phyloP scores from a whole-genome alignment of 495 filamentous ascomycete species.

The Penicillium arizonense region DNA sequence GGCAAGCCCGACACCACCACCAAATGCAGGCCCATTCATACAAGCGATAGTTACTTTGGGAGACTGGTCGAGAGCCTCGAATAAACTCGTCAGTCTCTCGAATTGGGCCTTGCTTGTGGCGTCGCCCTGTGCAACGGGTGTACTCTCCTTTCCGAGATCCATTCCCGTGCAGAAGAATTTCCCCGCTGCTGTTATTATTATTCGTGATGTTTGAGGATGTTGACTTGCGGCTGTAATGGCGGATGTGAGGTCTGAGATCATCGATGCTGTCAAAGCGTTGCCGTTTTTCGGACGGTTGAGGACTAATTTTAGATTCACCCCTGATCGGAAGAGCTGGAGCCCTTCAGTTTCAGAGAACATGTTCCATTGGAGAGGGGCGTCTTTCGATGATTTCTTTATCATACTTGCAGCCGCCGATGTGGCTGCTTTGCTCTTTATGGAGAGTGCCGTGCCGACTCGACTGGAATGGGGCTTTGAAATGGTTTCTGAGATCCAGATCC shows the following conservation, averaged over 20 bases:
- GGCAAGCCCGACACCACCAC: conserved; percentile 37
- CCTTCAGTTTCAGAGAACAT: conserved; percentile 12
- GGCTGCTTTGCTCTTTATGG: neutral
- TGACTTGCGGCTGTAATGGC: conserved; percentile 16
- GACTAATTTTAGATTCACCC: conserved; percentile 28
- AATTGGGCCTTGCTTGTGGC: conserved; percentile 19
- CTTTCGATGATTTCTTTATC: neutral
- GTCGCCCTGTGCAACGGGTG: conserved; percentile 14
- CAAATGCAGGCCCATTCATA: conserved; percentile 38
- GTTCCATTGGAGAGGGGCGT: conserved; percentile 17
- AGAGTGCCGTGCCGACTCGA: conserved; percentile 31
- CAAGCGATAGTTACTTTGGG: conserved; percentile 37
- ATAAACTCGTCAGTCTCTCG: conserved; percentile 18
- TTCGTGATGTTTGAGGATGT: conserved; percentile 24
- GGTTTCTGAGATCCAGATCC: conserved; percentile 37
- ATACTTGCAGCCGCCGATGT: conserved; percentile 5
- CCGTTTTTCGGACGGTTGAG: conserved; percentile 35
- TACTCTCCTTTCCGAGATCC: conserved; percentile 27
- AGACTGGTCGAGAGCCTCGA: conserved; percentile 29
- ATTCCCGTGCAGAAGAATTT: conserved; percentile 45
- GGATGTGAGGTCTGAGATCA: conserved; percentile 26
- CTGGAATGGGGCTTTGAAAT: conserved; percentile 26
- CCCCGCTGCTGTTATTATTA: conserved; percentile 32
- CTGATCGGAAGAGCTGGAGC: conserved; percentile 19
- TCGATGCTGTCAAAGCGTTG: conserved; percentile 30